A percentile compares a stretch with the other conserved stretches of the same genome.
These are phyloP conservation scores for Strobilomyces dryophilus DNA, from an alignment of 768 basidiomycete species.

Conservation along the genomic window DNA sequence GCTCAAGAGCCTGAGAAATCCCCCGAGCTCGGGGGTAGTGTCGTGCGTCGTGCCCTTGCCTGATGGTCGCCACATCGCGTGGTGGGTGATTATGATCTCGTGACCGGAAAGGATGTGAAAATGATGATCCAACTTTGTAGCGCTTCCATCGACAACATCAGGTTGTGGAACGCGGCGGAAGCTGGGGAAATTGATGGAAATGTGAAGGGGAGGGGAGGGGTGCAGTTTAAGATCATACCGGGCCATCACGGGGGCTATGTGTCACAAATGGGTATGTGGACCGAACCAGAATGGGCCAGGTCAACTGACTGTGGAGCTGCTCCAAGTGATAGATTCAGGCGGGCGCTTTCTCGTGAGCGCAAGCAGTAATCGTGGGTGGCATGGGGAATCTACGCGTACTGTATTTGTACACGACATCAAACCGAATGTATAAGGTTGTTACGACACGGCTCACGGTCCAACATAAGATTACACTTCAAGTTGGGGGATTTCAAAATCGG, in stretches of 20 bases:
- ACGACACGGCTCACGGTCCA: slow-evolving; percentile 23
- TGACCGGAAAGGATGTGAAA: slow-evolving; percentile 17
- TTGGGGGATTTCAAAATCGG: slow-evolving; percentile 31
- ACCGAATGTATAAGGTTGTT: slow-evolving; percentile 32
- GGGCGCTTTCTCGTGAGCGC: slow-evolving; percentile 85
- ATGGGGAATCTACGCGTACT: slow-evolving; percentile 85
- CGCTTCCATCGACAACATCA: slow-evolving; percentile 89
- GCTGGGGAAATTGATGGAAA: slow-evolving; percentile 62
- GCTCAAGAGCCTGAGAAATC: slow-evolving; percentile 88
- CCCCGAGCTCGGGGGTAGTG: slow-evolving; percentile 84
- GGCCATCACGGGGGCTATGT: slow-evolving; percentile 95
- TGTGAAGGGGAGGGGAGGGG: slow-evolving; percentile 60
- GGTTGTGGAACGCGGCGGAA: slow-evolving; percentile 89
- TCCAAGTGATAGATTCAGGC: slow-evolving; percentile 78
- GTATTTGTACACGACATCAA: slow-evolving; percentile 91
- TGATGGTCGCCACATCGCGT: slow-evolving; percentile 86
- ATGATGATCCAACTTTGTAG: slow-evolving; percentile 37
- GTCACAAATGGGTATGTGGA: slow-evolving; percentile 81
- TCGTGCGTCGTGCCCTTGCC: slow-evolving; percentile 91
- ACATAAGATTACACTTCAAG: slow-evolving; percentile 12
- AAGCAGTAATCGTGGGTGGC: slow-evolving; percentile 92
- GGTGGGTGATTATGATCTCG: slow-evolving; percentile 50
- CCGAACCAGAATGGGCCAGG: slow-evolving; percentile 10
- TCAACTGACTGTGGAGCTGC: slow-evolving; percentile 21
- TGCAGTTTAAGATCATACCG: slow-evolving; percentile 91